Percentiles rank a stretch among this genome's conserved stretches.
Evolutionary conservation across 83 land plant species (phyloP).

Genomic region (Thuja plicata): DNA sequence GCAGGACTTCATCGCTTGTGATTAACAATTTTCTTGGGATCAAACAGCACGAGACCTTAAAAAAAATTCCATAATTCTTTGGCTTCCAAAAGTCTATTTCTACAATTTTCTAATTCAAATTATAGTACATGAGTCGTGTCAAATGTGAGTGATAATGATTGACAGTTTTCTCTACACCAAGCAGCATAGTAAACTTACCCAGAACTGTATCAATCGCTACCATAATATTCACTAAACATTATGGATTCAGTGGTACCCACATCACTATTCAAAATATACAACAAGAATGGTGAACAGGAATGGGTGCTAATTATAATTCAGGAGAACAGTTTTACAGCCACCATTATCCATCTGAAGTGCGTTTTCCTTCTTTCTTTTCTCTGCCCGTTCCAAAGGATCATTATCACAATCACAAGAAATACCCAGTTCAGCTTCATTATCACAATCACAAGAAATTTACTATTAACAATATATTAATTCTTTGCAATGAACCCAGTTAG

Average conservation of each 20-base stretch:
- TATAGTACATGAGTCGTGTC: neutral
- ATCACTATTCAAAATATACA: too few species aligned
- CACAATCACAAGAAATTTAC: neutral
- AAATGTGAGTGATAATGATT: neutral
- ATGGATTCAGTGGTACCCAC: too few species aligned
- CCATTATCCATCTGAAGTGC: too few species aligned
- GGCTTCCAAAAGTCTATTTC: neutral
- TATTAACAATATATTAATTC: neutral
- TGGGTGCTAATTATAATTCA: too few species aligned
- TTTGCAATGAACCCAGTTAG: neutral
- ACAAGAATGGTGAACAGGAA: too few species aligned
- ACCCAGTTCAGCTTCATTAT: too few species aligned
- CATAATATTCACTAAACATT: too few species aligned
- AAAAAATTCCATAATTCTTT: neutral
- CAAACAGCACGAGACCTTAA: neutral
- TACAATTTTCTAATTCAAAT: neutral
- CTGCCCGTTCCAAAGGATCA: too few species aligned
- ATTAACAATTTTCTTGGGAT: neutral
- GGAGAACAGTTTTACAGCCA: too few species aligned
- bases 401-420: neutral
- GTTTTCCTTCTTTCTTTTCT: too few species aligned
- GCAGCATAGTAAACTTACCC: neutral
- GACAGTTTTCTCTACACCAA: neutral
- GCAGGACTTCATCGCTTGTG: neutral
- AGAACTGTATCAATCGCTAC: neutral